Evolutionary conservation across 2,329 filamentous ascomycete species (phyloP), one percentile per base, ranked within the genome.

Genomic region (Cordyceps fumosorosea): DNA sequence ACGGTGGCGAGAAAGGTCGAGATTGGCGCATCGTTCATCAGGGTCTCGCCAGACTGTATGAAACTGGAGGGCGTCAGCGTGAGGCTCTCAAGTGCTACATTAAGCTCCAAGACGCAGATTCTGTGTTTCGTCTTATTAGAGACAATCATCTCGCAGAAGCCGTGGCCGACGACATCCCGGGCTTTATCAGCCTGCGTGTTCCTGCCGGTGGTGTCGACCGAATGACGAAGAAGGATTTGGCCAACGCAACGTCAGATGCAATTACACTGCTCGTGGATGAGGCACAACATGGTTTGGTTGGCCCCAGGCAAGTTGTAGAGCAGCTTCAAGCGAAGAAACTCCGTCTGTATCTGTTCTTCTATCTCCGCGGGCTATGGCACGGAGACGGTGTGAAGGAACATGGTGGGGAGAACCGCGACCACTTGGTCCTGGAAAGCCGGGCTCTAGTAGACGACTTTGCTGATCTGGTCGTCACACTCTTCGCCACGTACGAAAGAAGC

Each of bases 1-100:
- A 95, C 69, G 86, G 86, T 63, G 89, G 88, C 3, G 83, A 88
- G 66, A 82, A 81, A 65, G 89, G 89, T 0, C 80, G 89, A 60
- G 93, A 98, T 70, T 98, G 93, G 93, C 85, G 86, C 26, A 89
- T 96, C 63, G 83, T 99, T n/a, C 87, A 92, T 77, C 91, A 93
- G 70, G 87, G 89, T 63, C 79, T 99, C 42, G 93, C 91, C 0
- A 91, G 88, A 70, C 79, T 99, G 18, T 91, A 93, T 70, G 85
- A 97, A 62, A 89, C 90, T 10, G 89, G 88, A 66, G 90, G 91
- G 0, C 87, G 90, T 62, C 87, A 90, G 66, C 84, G 89, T 61
- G 92, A 98, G 70, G 93, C 96, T 1, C 78, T 99, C 51, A 88
- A 85, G 69, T 95, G 89, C 74, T 96, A 96, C 71, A 96, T 99